Base-by-base conservation (phyloP, 2,329 filamentous ascomycete genomes). In the Trichoderma sp. region DNA sequence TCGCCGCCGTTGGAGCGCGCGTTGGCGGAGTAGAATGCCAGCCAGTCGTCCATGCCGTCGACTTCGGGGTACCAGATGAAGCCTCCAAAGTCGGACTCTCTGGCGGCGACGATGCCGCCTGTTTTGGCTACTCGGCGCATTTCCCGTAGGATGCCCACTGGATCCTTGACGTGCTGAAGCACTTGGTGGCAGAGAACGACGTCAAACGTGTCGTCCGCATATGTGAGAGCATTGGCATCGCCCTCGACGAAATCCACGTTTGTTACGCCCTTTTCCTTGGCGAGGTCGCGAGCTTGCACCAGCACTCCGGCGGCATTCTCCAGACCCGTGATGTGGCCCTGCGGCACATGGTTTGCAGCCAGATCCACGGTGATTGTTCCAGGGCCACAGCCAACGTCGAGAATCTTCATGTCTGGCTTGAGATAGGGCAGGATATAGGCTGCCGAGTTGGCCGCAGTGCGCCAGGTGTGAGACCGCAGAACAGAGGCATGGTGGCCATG, bases 371-470 rank as follows among this genome's bases (percentile, higher is more conserved):
- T 87, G 80, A 89, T 88, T 64, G 85, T 86, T 5, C 86, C 87
- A 0, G 87, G 86, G 0, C 87, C 87, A 79, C 86, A 87, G 71
- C 87, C 87, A 38, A 88, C 81, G 76, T 88, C 87, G 71, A 88
- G 84, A 63, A 88, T 82, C 24, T 76, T 78, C 81, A 85, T 82
- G 7, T 80, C 79, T 0, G 81, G 78, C 53, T 83, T 81, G 76
- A 88, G 80, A 77, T 86, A 78, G 0, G 85, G 84, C 2, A 87
- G 76, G 3, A 88, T 79, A 76, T 85, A 86, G 74, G 81, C 81
- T 2, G 85, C 86, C 60, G 84, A 85, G n/a, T 82, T 82, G n/a
- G 84, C 80, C 35, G 82, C 85, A 3, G 85, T 87, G 75, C 86
- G 85, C 74, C 79, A 80, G 18, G 80, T 80, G 78, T 87, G 86